These are phyloP conservation scores for Suillus placidus DNA, from an alignment of 768 basidiomycete genomes.

Conservation along the genomic window DNA sequence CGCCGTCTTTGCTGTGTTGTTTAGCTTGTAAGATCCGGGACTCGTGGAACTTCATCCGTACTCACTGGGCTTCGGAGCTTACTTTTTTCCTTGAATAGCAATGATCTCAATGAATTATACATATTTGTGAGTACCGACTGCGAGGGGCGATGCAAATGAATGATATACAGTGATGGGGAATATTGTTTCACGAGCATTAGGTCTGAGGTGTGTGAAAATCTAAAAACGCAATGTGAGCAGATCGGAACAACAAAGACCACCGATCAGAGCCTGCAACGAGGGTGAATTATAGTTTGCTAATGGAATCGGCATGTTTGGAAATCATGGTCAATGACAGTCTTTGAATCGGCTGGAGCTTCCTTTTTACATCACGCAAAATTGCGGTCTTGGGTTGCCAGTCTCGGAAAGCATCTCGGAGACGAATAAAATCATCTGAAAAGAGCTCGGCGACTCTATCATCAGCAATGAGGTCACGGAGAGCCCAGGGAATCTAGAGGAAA, in stretches of 20 bases:
- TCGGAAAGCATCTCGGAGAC: conserved; percentile 81
- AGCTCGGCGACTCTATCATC: conserved; percentile 75
- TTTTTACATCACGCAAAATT: conserved; percentile 74
- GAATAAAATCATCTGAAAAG: conserved; percentile 75
- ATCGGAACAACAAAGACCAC: background rate
- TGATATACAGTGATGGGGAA: conserved; percentile 10
- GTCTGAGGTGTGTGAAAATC: conserved; percentile 6
- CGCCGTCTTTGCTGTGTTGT: background rate
- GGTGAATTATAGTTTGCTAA: conserved; percentile 42
- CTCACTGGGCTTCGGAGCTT: background rate
- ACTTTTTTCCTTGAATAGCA: conserved; percentile 2
- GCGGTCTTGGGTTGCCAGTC: conserved; percentile 88
- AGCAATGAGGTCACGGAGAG: conserved; percentile 86
- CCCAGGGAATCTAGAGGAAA: conserved; percentile 76
- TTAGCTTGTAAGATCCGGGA: conserved; percentile 5
- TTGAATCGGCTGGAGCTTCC: conserved; percentile 79
- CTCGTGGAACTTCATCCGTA: conserved; percentile 3
- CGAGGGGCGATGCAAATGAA: conserved; percentile 17
- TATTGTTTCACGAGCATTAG: background rate
- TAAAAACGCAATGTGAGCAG: background rate
- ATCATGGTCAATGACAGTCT: conserved; percentile 51
- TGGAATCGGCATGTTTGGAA: conserved; percentile 30
- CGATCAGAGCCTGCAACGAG: background rate
- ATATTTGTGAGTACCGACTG: conserved; percentile 13
- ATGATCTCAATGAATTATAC: conserved; percentile 1